Base-by-base conservation (phyloP, 768 basidiomycete species). In the Serendipita sp. region DNA sequence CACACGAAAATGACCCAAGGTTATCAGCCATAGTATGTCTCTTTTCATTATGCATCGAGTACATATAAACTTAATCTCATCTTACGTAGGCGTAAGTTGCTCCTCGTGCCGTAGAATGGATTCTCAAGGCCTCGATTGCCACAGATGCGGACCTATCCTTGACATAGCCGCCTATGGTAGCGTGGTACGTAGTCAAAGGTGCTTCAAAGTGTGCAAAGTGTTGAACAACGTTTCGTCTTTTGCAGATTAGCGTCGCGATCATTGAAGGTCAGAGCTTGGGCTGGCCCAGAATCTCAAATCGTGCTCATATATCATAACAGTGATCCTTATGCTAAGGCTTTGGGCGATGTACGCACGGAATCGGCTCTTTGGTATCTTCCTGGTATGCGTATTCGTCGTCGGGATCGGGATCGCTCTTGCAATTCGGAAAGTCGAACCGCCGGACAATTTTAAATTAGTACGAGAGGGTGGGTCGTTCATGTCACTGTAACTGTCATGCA, bases 81-180 rank as follows among this genome's bases (percentile, higher is more conserved):
- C 10, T 34, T 35, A 4, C 8, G n/a, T 60, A 60, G 56, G 56
- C 30, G 56, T 60, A 10, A 38, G 56, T 60, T n/a, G n/a, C 7
- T n/a, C 48, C 8, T n/a, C 48, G n/a, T 52, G 10, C 32, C 8
- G 8, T 34, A 8, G 18, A 8, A 8, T n/a, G 8, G 48, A 7
- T 52, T 7, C 32, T 52, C 5, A 52, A 8, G 5, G 18, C 23
- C 23, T 34, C 18, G 41, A 41, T 41, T 41, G 41, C 18, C 18
- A 52, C 34, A 60, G 56, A 60, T 60, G 56, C 36, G 56, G 56
- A 10, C 56, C 56, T 18, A 60, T 60, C 35, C 56, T 60, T 4
- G 56, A 60, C 18, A 60, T 60, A 28, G 56, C 56, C 10, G 56
- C 56, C 11, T 60, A 60, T n/a, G 56, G 56, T 8, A 28, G 28